Evolutionary conservation across 805 yeast species (phyloP).

Genomic region (Blastobotrys terrestris): DNA sequence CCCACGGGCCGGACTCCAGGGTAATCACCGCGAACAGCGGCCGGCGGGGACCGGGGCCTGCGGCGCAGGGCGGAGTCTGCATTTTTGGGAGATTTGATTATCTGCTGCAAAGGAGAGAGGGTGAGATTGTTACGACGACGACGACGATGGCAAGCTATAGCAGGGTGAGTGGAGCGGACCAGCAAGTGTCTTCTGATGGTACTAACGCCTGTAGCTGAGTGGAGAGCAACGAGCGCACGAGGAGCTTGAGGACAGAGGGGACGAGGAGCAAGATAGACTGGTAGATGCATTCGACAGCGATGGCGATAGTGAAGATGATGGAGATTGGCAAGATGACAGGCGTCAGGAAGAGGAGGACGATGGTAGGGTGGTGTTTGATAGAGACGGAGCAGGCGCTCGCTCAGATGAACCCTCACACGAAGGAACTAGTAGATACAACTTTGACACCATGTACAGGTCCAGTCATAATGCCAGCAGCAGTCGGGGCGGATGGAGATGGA

Average conservation of each 20-base stretch:
- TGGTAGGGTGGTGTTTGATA: neutral
- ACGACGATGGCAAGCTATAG: neutral
- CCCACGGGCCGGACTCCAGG: neutral
- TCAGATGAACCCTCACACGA: neutral
- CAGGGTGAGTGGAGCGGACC: neutral
- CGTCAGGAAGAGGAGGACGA: neutral
- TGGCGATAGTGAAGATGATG: neutral
- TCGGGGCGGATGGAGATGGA: neutral
- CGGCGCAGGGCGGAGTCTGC: neutral
- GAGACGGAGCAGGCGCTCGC: neutral
- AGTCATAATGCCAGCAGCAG: neutral
- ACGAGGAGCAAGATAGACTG: neutral
- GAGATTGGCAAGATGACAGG: conserved; percentile 1
- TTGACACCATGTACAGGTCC: neutral
- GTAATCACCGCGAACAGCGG: too few relatives aligned
- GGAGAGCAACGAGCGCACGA: neutral
- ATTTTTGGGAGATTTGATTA: neutral
- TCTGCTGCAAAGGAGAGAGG: too few relatives aligned
- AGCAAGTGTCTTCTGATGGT: neutral
- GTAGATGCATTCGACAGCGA: neutral
- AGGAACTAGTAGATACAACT: neutral
- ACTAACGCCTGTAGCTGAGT: neutral
- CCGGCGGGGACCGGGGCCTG: too few relatives aligned
- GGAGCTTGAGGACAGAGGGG: neutral
- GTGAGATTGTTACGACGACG: neutral